These are phyloP conservation scores for Oryza punctata DNA, from an alignment of 176 grass and related monocot genomes.

Conservation along the genomic window DNA sequence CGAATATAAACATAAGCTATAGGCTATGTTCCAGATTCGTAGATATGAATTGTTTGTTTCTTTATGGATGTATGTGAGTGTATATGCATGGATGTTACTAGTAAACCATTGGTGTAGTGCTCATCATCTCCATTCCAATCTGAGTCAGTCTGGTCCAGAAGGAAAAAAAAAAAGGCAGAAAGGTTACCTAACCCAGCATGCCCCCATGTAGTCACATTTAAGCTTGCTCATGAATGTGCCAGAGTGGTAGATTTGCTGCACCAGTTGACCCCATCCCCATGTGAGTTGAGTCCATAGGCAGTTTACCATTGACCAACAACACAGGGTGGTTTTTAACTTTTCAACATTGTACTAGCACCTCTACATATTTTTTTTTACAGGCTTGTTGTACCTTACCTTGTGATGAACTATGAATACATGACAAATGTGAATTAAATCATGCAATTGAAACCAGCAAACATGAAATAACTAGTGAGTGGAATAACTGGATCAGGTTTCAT, in stretches of 20 bases:
- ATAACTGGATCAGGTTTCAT: neutral
- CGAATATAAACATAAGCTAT: no score
- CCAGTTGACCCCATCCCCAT: neutral
- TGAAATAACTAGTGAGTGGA: neutral
- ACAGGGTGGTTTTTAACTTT: neutral
- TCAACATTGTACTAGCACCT: neutral
- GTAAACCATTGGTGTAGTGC: neutral
- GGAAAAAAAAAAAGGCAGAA: neutral
- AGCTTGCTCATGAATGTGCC: neutral
- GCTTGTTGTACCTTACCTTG: neutral
- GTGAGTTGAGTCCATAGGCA: neutral
- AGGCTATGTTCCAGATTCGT: no score
- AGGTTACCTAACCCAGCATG: neutral
- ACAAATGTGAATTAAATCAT: neutral
- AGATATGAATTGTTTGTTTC: no score
- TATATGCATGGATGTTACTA: neutral
- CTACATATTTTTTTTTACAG: neutral
- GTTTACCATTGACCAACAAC: neutral
- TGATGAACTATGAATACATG: neutral
- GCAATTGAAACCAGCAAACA: neutral
- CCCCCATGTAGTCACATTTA: neutral
- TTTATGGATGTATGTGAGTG: no score
- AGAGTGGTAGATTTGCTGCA: constrained; percentile 14
- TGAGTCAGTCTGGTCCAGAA: neutral
- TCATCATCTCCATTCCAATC: neutral